These are phyloP conservation scores for Phytophthora podocarpi DNA, from an alignment of 352 stramenopile species.

Conservation along the genomic window DNA sequence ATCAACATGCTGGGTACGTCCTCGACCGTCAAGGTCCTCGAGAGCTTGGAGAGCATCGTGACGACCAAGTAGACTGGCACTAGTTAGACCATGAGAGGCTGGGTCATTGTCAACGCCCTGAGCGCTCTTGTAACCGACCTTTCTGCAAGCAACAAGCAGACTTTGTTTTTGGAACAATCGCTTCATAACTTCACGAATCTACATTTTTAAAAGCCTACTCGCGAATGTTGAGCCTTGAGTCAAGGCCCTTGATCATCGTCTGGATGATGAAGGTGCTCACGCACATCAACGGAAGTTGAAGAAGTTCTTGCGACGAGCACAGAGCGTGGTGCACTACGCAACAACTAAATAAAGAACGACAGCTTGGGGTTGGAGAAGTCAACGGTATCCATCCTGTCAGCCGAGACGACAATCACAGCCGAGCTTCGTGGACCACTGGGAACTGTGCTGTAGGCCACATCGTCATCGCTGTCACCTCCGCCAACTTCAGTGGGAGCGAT, in stretches of 20 bases:
- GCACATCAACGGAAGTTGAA: too few species aligned
- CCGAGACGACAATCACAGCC: slow-evolving; percentile 44
- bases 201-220: slow-evolving; percentile 24
- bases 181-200: slow-evolving; percentile 34
- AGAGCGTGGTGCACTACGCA: background rate
- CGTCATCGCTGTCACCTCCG: slow-evolving; percentile 8
- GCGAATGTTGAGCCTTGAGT: background rate
- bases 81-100: slow-evolving; percentile 14
- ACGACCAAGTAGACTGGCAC: slow-evolving; percentile 33
- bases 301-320: background rate
- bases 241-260: slow-evolving; percentile 16
- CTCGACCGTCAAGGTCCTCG: slow-evolving; percentile 81
- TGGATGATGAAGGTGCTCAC: slow-evolving; percentile 18
- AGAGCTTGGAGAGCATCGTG: slow-evolving; percentile 64
- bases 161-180: slow-evolving; percentile 8
- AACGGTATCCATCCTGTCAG: slow-evolving; percentile 47
- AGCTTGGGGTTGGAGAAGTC: slow-evolving; percentile 50
- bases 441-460: background rate
- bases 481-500: slow-evolving; percentile 18
- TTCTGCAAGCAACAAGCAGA: slow-evolving; percentile 14
- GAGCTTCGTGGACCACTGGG: slow-evolving; percentile 4
- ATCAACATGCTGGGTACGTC: slow-evolving; percentile 89
- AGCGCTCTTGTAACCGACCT: background rate
- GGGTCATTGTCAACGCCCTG: background rate
- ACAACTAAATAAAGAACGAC: slow-evolving; percentile 49